Evolutionary conservation across 2,329 filamentous ascomycete genomes (phyloP), one percentile per base, ranked within the genome.

Genomic region (Verticillium nubilum): DNA sequence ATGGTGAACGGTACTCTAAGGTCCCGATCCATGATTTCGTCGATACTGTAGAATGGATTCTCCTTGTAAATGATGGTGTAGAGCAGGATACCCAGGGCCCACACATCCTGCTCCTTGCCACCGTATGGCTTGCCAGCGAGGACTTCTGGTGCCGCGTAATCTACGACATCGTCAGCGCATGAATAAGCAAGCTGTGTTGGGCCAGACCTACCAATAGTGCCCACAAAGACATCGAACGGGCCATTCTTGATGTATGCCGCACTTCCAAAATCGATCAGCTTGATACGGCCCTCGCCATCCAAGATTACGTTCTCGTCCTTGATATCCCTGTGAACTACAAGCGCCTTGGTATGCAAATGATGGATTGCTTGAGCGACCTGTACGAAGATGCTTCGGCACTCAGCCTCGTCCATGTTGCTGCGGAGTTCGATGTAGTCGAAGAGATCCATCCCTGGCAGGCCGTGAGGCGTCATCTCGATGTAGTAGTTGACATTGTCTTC

Each of bases 61-160:
- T 99, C 95, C 77, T 98, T 99, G 83, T 99, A 99, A 69, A 98
- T 90, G 70, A 99, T 97, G 28, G 95, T 99, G 79, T 99, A 99
- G 15, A 99, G 85, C 27, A 99, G 83, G 69, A 99, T 98, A 26
- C 95, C 95, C 17, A 99, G 83, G 1, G 95, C 95, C 95, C 95
- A 99, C 29, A 99, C 92, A 70, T 99, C 95, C 78, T 99, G 95
- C 73, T 97, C 94, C 75, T 96, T 97, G 69, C 95, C 95, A 65
- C 90, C 86, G 75, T 99, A 99, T 17, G 93, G 89, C 67, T 88
- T 89, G 54, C 95, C 95, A 60, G 92, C 92, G 55, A 99, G 83
- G 58, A 99, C 95, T 78, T 99, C 95, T n/a, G 95, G 95, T 6
- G 95, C 95, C 53, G 95, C 95, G 75, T 99, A 99, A 79, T 99